Evolutionary conservation across 2,329 filamentous ascomycete species (phyloP), one percentile per base, ranked within the genome.

Genomic region (Penicillium concentricum): DNA sequence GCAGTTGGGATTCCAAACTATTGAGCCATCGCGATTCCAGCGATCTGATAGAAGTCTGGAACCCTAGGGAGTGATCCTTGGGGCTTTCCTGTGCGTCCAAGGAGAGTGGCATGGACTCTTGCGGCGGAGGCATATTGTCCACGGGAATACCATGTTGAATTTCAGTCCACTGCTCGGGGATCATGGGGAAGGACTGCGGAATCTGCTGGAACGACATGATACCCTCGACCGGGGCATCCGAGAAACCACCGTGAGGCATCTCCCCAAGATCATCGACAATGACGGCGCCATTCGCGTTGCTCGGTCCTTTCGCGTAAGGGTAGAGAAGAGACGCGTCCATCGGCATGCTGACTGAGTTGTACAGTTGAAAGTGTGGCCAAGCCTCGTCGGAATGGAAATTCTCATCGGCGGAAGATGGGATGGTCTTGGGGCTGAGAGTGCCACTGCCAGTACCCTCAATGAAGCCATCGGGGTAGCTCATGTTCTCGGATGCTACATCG

Each of bases 301-400:
- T 54, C 1, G 65, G 50, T 41, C 61, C 67, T 61, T 76, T 76
- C 35, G 65, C 58, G 50, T 72, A 75, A 1, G 70, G 67, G 51
- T 70, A 72, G 49, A 74, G 59, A 16, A 72, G 60, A n/a, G 63
- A 62, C 0, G 65, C 59, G 20, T 76, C 72, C 53, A 72, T 59
- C 9, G 72, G 67, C 60, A 75, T 69, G 20, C 61, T 66, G 16
- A 72, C 65, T 24, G 69, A 59, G 59, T 73, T 71, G 63, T 72
- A 67, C 10, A 76, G 59, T 32, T 72, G 73, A 37, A 73, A 73
- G 8, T 72, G 72, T 26, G 72, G 68, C 73, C 72, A 76, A 51
- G 68, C 64, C 54, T 74, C 72, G 54, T 75, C 73, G 41, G 68
- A 54, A 35, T 72, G 72, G 43, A 71, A 73, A 58, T 73, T 72